Percentiles rank a stretch among this genome's conserved stretches.
Evolutionary conservation across 371 early-diverging fungal genomes (phyloP).

Genomic region (Parasitella parasitica): DNA sequence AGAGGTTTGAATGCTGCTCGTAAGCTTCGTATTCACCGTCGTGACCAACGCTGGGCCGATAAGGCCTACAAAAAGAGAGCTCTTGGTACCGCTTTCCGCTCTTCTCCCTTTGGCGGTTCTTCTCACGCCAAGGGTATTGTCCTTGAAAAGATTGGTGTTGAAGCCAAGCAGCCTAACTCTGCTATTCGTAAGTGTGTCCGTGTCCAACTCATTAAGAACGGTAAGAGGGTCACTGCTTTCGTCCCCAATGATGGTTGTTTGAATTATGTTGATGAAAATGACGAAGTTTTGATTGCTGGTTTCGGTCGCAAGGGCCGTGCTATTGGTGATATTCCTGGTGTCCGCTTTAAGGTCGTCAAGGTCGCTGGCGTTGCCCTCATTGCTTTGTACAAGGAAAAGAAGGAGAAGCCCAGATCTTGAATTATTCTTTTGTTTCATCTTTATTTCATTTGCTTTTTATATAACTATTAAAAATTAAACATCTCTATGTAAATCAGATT

Average conservation of each 20-base stretch:
- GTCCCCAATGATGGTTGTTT: conserved; percentile 99
- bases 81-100: conserved; percentile 97
- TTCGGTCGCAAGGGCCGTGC: conserved; percentile 89
- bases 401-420: conserved; percentile 99
- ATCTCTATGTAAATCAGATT: not conserved
- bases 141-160: conserved; percentile 99
- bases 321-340: conserved; percentile 99
- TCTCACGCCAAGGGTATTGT: conserved; percentile 99
- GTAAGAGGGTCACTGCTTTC: conserved; percentile 99
- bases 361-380: conserved; percentile 99
- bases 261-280: conserved; percentile 98
- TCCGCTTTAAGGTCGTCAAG: conserved; percentile 99
- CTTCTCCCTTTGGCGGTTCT: conserved; percentile 97
- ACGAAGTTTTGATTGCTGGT: conserved; percentile 95
- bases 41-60: conserved; percentile 99
- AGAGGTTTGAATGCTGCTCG: conserved; percentile 99
- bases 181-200: conserved; percentile 99
- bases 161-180: conserved; percentile 99
- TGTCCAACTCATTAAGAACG: conserved; percentile 99
- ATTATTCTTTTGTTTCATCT: conserved; percentile 1
- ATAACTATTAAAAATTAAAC: not conserved
- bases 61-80: conserved; percentile 98
- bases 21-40: conserved; percentile 96
- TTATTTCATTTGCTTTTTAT: not conserved
- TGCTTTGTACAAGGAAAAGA: conserved; percentile 99